These are phyloP conservation scores for Strobilomyces confusus DNA, from an alignment of 768 basidiomycete species.

Conservation along the genomic window DNA sequence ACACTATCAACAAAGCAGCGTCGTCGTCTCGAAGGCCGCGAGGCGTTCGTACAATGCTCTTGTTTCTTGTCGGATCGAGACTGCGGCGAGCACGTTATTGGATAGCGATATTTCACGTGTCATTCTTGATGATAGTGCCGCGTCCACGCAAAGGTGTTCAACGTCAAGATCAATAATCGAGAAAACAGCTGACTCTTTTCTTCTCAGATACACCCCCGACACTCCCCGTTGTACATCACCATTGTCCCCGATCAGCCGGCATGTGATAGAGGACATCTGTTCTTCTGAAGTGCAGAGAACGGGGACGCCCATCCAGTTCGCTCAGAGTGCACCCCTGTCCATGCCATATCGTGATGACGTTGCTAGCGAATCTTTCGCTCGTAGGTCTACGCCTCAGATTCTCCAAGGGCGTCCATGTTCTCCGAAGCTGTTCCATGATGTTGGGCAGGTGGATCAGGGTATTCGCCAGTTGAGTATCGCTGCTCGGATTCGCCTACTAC, in stretches of 20 bases:
- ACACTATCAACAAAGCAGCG: no score
- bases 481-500: no score
- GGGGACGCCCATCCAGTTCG: neutral
- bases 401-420: no score
- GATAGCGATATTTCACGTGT: slow-evolving; percentile 20
- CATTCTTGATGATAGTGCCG: neutral
- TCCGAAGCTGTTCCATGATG: neutral
- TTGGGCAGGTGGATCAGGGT: neutral
- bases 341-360: no score
- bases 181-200: neutral
- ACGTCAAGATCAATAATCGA: neutral
- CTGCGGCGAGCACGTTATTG: slow-evolving; percentile 2
- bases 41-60: neutral
- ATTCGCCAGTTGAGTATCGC: no score
- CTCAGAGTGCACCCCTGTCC: no score
- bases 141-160: slow-evolving; percentile 1
- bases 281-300: slow-evolving; percentile 1
- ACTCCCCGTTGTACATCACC: slow-evolving; percentile 4
- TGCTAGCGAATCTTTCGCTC: neutral
- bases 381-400: no score
- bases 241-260: slow-evolving; percentile 18
- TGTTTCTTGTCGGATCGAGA: neutral
- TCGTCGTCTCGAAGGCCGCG: slow-evolving; percentile 11
- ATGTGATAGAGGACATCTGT: slow-evolving; percentile 16
- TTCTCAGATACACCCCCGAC: slow-evolving; percentile 1